Conservation (phyloP, 2,329 filamentous ascomycete species). For the Sporothrix phasma region DNA sequence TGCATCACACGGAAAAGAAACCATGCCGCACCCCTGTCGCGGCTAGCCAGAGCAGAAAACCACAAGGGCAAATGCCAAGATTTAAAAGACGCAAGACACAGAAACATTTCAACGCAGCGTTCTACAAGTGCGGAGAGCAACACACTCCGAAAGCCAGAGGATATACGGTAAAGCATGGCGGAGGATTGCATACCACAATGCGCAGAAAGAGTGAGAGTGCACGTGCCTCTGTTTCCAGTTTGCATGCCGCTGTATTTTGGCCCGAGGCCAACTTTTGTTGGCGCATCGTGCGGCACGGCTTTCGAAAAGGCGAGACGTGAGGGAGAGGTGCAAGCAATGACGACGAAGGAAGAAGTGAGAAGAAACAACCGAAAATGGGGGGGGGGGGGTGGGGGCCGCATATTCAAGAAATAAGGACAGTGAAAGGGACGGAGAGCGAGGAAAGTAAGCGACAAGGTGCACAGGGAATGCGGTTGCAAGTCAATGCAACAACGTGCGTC, state of each 20-base stretch:
- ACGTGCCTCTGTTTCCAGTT: not conserved
- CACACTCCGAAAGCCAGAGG: not conserved
- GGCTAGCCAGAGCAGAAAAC: slow-evolving; percentile 7
- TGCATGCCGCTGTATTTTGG: no score
- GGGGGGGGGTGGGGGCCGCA: no score
- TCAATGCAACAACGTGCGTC: no score
- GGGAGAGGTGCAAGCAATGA: not conserved
- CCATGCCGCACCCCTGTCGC: slow-evolving; percentile 5
- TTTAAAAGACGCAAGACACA: not conserved
- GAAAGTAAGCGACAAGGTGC: not conserved
- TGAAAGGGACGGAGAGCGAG: no score
- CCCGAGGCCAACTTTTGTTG: not conserved
- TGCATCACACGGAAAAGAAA: not conserved
- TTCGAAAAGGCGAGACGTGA: not conserved
- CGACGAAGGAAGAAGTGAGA: not conserved
- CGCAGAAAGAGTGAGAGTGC: not conserved
- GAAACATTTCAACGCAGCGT: not conserved
- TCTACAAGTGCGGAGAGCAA: not conserved
- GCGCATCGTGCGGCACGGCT: not conserved
- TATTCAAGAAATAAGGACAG: not conserved
- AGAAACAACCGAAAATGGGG: no score
- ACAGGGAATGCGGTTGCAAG: no score
- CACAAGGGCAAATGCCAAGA: not conserved
- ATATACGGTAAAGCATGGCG: not conserved
- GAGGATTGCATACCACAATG: not conserved